A percentile compares a stretch with the other conserved stretches of the same genome.
Evolutionary conservation across 768 basidiomycete species (phyloP).

Genomic region (Auricularia cornea): DNA sequence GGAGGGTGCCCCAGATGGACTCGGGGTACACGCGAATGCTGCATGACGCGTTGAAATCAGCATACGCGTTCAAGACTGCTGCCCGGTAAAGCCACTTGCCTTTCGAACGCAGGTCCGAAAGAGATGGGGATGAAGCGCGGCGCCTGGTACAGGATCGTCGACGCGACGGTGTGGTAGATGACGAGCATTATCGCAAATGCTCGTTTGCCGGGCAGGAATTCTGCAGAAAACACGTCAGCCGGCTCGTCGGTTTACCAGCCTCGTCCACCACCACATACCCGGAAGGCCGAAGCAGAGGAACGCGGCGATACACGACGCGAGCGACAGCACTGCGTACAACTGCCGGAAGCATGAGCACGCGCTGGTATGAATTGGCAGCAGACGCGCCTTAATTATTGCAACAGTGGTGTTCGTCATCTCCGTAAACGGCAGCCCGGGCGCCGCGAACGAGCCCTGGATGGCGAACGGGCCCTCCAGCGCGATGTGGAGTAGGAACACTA

Average conservation of each 20-base stretch:
- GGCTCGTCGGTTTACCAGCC: neutral
- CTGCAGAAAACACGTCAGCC: constrained; percentile 25
- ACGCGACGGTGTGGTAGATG: constrained; percentile 64
- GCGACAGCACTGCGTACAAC: constrained; percentile 60
- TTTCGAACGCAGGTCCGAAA: constrained; percentile 52
- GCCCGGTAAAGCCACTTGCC: constrained; percentile 33
- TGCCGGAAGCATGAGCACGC: constrained; percentile 19
- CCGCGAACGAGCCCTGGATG: constrained; percentile 64
- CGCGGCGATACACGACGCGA: constrained; percentile 51
- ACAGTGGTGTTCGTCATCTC: constrained; percentile 77
- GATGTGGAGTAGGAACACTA: constrained; percentile 70
- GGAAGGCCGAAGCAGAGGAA: constrained; percentile 65
- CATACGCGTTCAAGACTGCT: neutral
- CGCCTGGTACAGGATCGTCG: constrained; percentile 65
- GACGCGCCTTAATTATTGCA: constrained; percentile 62
- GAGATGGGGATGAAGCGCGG: constrained; percentile 73
- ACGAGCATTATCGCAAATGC: constrained; percentile 70
- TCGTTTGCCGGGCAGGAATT: constrained; percentile 79
- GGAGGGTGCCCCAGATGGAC: constrained; percentile 58
- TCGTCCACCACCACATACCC: constrained; percentile 40
- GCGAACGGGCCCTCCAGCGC: constrained; percentile 72
- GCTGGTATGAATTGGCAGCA: neutral
- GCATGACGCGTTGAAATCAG: neutral
- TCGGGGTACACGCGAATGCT: constrained; percentile 66
- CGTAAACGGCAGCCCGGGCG: constrained; percentile 58